Evolutionary conservation across 306 rosid species (phyloP).

Genomic region (Medicago ruthenica): DNA sequence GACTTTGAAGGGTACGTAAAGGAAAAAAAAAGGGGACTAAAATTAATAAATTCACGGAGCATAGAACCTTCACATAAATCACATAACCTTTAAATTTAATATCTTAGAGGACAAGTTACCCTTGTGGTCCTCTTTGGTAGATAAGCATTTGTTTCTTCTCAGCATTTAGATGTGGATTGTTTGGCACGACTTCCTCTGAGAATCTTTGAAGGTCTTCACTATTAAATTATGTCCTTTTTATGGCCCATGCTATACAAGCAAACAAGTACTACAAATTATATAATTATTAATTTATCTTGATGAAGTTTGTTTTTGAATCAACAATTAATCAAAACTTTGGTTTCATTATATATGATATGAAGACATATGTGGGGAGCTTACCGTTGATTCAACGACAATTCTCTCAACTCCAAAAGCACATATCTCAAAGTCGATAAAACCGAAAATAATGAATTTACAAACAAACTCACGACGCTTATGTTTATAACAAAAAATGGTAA

Average conservation of each 20-base stretch:
- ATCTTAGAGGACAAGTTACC: conserved; percentile 29
- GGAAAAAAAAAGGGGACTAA: not conserved
- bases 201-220: conserved; percentile 27
- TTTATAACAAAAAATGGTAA: too few species aligned
- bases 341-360: too few species aligned
- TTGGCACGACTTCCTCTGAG: conserved; percentile 35
- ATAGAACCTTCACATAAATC: conserved; percentile 29
- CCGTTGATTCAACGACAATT: too few species aligned
- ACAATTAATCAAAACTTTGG: not conserved
- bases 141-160: conserved; percentile 35
- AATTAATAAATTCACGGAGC: too few species aligned
- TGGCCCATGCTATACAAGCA: not conserved
- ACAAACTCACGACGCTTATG: too few species aligned
- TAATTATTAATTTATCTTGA: not conserved
- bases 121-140: conserved; percentile 41
- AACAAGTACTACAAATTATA: not conserved
- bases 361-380: too few species aligned
- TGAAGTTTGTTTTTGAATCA: not conserved
- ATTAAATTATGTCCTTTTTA: conserved; percentile 5
- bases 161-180: conserved; percentile 36
- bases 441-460: too few species aligned
- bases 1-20: conserved; percentile 36
- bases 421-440: too few species aligned
- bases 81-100: not conserved
- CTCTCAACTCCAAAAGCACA: too few species aligned